phyloP scores from a whole-genome alignment of 2,329 filamentous ascomycete species.

The Trichoderma arundinaceum region DNA sequence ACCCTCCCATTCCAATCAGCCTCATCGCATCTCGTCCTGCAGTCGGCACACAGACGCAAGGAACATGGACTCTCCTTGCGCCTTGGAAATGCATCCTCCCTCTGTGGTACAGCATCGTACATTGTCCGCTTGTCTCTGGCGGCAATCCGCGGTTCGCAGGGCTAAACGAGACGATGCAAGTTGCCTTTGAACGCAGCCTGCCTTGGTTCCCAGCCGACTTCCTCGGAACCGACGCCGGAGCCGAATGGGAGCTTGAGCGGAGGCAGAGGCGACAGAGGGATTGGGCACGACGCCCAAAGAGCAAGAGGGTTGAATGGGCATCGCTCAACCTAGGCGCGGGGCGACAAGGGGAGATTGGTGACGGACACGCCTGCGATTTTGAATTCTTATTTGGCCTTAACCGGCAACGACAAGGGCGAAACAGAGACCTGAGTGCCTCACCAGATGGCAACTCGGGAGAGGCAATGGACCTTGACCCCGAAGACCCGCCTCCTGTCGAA shows the following conservation, averaged over 20 bases:
- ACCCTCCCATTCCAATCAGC: constrained; percentile 79
- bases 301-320: constrained; percentile 78
- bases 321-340: constrained; percentile 74
- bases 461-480: constrained; percentile 44
- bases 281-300: constrained; percentile 81
- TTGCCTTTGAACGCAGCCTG: constrained; percentile 76
- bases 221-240: constrained; percentile 78
- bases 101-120: constrained; percentile 86
- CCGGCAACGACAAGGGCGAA: constrained; percentile 28
- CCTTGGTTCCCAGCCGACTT: constrained; percentile 90
- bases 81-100: constrained; percentile 89
- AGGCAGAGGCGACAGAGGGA: constrained; percentile 72
- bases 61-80: constrained; percentile 81
- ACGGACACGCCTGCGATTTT: constrained; percentile 85
- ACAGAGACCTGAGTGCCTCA: constrained; percentile 30
- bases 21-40: constrained; percentile 65
- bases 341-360: constrained; percentile 80
- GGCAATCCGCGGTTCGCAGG: constrained; percentile 85
- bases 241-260: constrained; percentile 75
- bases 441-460: constrained; percentile 37
- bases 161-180: constrained; percentile 76
- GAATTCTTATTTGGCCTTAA: constrained; percentile 63
- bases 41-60: constrained; percentile 58
- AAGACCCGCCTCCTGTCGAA: constrained; percentile 6
- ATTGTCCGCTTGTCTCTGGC: constrained; percentile 78